Percentiles rank a stretch among this genome's conserved stretches.
These are phyloP conservation scores for Lasiodiplodia citricola DNA, from an alignment of 2,329 filamentous ascomycete genomes.

Conservation along the genomic window DNA sequence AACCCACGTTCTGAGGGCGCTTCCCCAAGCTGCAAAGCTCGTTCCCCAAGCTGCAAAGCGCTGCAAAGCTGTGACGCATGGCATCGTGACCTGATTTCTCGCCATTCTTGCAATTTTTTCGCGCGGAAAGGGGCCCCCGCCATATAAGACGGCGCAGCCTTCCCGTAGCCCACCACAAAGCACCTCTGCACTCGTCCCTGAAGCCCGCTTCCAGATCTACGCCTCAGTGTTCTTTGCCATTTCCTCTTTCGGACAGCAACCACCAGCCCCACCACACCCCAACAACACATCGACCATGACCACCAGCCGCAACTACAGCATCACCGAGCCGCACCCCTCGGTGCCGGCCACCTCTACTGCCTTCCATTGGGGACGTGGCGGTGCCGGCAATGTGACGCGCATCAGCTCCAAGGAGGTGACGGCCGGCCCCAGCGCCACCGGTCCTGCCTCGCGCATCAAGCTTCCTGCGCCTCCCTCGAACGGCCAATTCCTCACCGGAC, in stretches of 20 bases:
- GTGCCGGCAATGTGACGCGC: conserved; percentile 63
- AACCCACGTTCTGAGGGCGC: conserved; percentile 15
- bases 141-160: conserved; percentile 24
- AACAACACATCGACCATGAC: conserved; percentile 37
- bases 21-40: conserved; percentile 28
- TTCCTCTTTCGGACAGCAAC: conserved; percentile 21
- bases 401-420: conserved; percentile 62
- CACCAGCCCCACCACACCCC: conserved; percentile 11
- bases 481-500: conserved; percentile 67
- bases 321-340: conserved; percentile 67
- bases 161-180: background rate
- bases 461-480: conserved; percentile 53
- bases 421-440: conserved; percentile 48
- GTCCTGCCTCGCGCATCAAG: conserved; percentile 56
- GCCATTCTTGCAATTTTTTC: conserved; percentile 24
- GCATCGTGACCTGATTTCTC: conserved; percentile 27
- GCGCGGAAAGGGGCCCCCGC: conserved; percentile 9
- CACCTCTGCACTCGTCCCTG: background rate
- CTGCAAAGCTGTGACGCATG: conserved; percentile 22
- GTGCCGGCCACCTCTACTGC: conserved; percentile 52
- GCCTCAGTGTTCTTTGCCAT: conserved; percentile 18
- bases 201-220: background rate
- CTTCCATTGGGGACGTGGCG: conserved; percentile 61
- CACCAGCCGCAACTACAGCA: conserved; percentile 52
- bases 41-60: conserved; percentile 28